Percentiles rank a stretch among this genome's conserved stretches.
Conservation (phyloP, 2,329 filamentous ascomycete genomes). For the Pyrenophora seminiperda region DNA sequence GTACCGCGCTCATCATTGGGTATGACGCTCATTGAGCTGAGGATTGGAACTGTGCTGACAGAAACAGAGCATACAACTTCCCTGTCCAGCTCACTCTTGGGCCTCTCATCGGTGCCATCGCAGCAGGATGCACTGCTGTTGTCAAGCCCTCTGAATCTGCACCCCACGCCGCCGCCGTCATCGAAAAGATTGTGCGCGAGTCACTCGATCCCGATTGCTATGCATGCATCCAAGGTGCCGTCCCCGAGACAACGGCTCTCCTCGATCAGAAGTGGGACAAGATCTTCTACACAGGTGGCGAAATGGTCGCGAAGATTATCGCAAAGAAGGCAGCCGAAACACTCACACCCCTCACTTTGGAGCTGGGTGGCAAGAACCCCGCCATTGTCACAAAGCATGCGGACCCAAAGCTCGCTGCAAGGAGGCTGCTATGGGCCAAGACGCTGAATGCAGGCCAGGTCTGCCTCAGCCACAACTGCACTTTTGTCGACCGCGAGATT, state of each 20-base stretch:
- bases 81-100: conserved; percentile 80
- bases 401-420: conserved; percentile 78
- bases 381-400: conserved; percentile 87
- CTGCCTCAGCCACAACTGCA: conserved; percentile 92
- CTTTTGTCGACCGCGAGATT: conserved; percentile 77
- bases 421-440: conserved; percentile 88
- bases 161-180: conserved; percentile 74
- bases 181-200: conserved; percentile 77
- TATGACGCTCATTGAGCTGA: background rate
- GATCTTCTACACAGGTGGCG: conserved; percentile 92
- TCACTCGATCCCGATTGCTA: conserved; percentile 79
- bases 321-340: conserved; percentile 60
- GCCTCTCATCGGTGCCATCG: conserved; percentile 86
- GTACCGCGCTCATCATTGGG: conserved; percentile 77
- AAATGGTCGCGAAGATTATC: conserved; percentile 68
- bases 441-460: conserved; percentile 84
- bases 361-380: conserved; percentile 90
- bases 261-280: conserved; percentile 95
- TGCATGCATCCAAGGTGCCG: conserved; percentile 76
- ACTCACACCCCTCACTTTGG: conserved; percentile 80
- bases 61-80: conserved; percentile 80
- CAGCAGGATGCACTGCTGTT: conserved; percentile 86
- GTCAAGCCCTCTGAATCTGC: conserved; percentile 90
- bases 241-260: conserved; percentile 79
- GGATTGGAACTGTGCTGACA: background rate